Conservation (phyloP, 768 basidiomycete species). For the Piloderma croceum region DNA sequence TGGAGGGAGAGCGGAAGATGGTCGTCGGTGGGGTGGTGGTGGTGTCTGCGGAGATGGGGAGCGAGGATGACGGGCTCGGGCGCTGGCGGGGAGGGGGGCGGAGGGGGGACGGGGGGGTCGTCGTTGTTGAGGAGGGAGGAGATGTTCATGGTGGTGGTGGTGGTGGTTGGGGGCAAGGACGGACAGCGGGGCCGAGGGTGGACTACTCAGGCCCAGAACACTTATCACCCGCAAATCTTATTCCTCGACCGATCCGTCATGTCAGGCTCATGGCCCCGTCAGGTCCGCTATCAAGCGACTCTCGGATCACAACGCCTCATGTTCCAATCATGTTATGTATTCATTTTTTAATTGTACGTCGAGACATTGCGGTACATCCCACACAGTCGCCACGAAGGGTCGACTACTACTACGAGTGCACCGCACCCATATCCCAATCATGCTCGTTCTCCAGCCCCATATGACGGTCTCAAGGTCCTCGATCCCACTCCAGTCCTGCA, state of each 20-base stretch:
- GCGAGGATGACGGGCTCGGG: conserved; percentile 24
- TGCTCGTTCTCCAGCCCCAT: conserved; percentile 63
- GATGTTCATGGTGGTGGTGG: conserved; percentile 50
- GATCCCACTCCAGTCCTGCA: conserved; percentile 56
- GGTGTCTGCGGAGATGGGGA: conserved; percentile 23
- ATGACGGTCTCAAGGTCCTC: conserved; percentile 88
- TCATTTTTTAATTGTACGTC: conserved; percentile 75
- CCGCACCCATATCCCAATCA: conserved; percentile 81
- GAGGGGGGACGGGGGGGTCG: conserved; percentile 18
- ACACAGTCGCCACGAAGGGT: conserved; percentile 63
- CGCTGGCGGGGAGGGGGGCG: background rate
- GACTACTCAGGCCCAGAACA: background rate
- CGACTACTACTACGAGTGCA: conserved; percentile 35
- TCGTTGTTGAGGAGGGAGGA: conserved; percentile 67
- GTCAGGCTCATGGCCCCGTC: background rate
- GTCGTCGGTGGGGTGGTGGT: conserved; percentile 16
- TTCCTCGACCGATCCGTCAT: background rate
- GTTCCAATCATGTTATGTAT: no score
- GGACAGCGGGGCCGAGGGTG: conserved; percentile 1
- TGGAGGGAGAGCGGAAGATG: conserved; percentile 14
- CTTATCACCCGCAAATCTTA: no score
- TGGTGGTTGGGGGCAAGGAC: conserved; percentile 8
- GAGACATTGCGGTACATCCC: conserved; percentile 84
- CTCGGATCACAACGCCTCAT: no score
- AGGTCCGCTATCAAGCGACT: no score